These are phyloP conservation scores for Pyrus pyrifolia DNA, from an alignment of 306 rosid species.

Conservation along the genomic window DNA sequence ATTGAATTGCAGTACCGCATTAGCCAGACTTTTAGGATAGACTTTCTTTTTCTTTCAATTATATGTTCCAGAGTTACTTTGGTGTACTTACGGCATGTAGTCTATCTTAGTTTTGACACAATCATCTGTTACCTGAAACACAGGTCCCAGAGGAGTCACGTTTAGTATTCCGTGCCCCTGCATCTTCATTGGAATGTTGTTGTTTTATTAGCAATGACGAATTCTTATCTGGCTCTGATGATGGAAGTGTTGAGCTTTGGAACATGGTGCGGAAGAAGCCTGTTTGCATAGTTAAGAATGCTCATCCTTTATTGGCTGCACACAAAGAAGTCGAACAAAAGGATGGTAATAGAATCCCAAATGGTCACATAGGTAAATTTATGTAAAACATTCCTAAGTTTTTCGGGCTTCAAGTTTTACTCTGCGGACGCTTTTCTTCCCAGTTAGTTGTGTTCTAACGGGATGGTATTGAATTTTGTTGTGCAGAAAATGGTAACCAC, in stretches of 20 bases:
- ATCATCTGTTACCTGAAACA: constrained; percentile 19
- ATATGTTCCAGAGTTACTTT: constrained; percentile 3
- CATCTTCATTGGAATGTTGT: constrained; percentile 81
- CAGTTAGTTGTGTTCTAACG: constrained; percentile 13
- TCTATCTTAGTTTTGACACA: not conserved
- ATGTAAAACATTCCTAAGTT: not conserved
- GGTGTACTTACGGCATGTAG: not conserved
- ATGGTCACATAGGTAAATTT: constrained; percentile 54
- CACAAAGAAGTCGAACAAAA: constrained; percentile 32
- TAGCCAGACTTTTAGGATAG: not conserved
- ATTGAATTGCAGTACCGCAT: not conserved
- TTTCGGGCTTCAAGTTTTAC: not conserved
- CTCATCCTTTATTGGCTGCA: constrained; percentile 48
- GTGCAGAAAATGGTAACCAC: constrained; percentile 61
- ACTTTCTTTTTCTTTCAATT: not conserved
- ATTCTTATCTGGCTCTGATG: constrained; percentile 79
- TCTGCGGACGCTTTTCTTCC: not conserved
- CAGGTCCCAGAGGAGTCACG: constrained; percentile 98
- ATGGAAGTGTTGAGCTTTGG: constrained; percentile 93
- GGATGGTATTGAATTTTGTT: constrained; percentile 13
- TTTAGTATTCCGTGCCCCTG: constrained; percentile 80
- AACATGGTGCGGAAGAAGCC: constrained; percentile 70
- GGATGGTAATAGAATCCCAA: constrained; percentile 43
- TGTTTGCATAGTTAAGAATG: constrained; percentile 59
- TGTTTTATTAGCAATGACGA: constrained; percentile 80